Percentiles rank a stretch among this genome's conserved stretches.
Conservation (phyloP, 306 rosid genomes). For the Carpinus fangiana region DNA sequence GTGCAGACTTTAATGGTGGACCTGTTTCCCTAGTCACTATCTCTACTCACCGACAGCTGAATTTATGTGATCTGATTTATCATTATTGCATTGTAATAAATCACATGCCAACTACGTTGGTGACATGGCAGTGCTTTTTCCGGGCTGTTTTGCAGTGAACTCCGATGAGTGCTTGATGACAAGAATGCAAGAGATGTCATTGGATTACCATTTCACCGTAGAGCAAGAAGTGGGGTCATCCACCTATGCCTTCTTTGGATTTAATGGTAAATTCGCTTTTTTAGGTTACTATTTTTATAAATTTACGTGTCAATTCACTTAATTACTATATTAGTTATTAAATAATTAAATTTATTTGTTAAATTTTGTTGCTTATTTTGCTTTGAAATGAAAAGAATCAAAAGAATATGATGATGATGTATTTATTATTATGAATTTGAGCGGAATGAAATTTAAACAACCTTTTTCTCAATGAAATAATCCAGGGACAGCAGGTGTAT, state of each 20-base stretch:
- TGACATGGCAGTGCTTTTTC: constrained; percentile 19
- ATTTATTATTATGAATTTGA: background rate
- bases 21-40: constrained; percentile 47
- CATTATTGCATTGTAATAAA: constrained; percentile 20
- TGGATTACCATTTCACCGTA: constrained; percentile 91
- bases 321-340: too few relatives aligned
- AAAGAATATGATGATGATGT: too few relatives aligned
- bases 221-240: constrained; percentile 94
- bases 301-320: too few relatives aligned
- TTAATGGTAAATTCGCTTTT: constrained; percentile 52
- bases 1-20: constrained; percentile 62
- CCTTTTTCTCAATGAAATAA: background rate
- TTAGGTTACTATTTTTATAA: background rate
- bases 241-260: constrained; percentile 80
- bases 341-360: too few relatives aligned
- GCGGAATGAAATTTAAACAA: background rate
- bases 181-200: constrained; percentile 94
- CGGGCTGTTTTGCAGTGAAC: constrained; percentile 50
- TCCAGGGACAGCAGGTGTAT: constrained; percentile 89
- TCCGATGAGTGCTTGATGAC: constrained; percentile 85
- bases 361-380: too few relatives aligned
- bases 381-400: too few relatives aligned
- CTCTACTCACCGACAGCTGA: constrained; percentile 42
- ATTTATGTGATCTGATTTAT: constrained; percentile 30
- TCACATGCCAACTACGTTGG: constrained; percentile 19